Base-by-base conservation (phyloP, 805 yeast genomes). In the Candida incommunis region DNA sequence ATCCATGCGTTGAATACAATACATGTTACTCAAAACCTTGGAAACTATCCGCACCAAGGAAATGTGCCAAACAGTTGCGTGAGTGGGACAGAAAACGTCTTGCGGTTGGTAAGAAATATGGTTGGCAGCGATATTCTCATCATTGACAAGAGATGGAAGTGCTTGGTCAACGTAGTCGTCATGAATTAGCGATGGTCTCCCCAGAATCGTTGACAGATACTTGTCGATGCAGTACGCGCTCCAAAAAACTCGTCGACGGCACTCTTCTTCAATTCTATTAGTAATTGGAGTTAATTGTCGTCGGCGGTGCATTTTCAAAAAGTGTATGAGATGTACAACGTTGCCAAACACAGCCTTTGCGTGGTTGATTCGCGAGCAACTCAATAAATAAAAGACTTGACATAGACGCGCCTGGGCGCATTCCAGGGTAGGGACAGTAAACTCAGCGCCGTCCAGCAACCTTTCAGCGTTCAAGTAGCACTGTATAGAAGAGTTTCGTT, bases 291-390 rank as follows among this genome's bases (percentile, higher is more conserved):
- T 2, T 27, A 25, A 3, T 24, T 7, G 16, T 37, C 47, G 51
- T 21, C 43, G 41, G 4, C 51, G 34, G 41, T 48, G 51, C 15
- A 48, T 29, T 1, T 49, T 47, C 9, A 48, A 48, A 3, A 50
- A 47, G 23, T 48, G 50, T 9, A 45, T 41, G 29, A 48, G 46
- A 41, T 48, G 51, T 22, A 48, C 51, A 9, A 45, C 35, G 16
- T 46, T 46, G 20, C 51, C 49, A 48, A 46, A 46, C 40, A 48
- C 23, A 23, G 46, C 45, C 16, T 49, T 43, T 27, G 48, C 45
- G 27, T 48, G 51, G 23, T 46, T 48, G 27, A 48, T 43, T 16
- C 51, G 45, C n/a, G 51, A 46, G 42, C 50, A 46, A 24, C 43
- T 31, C 22, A 48, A 18, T 13, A 48, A 34, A 41, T 46, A 48